Conservation (phyloP, 768 basidiomycete species). For the Boletellus ananas region DNA sequence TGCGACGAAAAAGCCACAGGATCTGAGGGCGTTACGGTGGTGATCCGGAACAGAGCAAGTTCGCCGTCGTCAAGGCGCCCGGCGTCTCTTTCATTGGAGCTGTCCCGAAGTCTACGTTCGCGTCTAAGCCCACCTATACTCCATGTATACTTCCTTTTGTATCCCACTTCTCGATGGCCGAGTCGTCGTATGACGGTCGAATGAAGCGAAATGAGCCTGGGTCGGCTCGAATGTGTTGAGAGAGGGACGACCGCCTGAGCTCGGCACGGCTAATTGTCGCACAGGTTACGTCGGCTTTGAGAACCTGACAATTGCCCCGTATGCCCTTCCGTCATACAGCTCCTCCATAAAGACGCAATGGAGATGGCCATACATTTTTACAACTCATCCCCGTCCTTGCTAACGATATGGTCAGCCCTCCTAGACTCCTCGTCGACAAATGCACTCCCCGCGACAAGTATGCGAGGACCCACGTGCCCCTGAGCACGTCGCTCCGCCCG, state of each 20-base stretch:
- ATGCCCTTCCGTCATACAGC: slow-evolving; percentile 12
- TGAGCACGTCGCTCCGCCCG: slow-evolving; percentile 24
- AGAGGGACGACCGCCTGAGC: slow-evolving; percentile 8
- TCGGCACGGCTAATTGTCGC: slow-evolving; percentile 26
- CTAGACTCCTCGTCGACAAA: slow-evolving; percentile 32
- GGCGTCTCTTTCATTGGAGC: slow-evolving; percentile 15
- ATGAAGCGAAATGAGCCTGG: slow-evolving; percentile 18
- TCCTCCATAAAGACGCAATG: slow-evolving; percentile 22
- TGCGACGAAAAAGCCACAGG: slow-evolving; percentile 37
- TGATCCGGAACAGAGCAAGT: slow-evolving; percentile 7
- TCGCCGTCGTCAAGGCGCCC: slow-evolving; percentile 27
- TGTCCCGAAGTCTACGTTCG: slow-evolving; percentile 11
- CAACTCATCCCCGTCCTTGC: neutral
- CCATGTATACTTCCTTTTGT: slow-evolving; percentile 11
- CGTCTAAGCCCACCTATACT: slow-evolving; percentile 26
- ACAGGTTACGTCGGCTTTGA: slow-evolving; percentile 3
- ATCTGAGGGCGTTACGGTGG: slow-evolving; percentile 19
- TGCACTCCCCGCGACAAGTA: slow-evolving; percentile 34
- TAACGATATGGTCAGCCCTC: slow-evolving; percentile 15
- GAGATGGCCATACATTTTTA: neutral
- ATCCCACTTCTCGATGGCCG: slow-evolving; percentile 10
- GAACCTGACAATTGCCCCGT: slow-evolving; percentile 17
- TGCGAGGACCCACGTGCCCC: slow-evolving; percentile 29
- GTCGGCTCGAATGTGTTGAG: slow-evolving; percentile 1
- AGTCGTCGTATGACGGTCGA: slow-evolving; percentile 14